A percentile compares a stretch with the other conserved stretches of the same genome.
Evolutionary conservation across 257 asterid genomes (phyloP).

Genomic region (Nicotiana sylvestris): DNA sequence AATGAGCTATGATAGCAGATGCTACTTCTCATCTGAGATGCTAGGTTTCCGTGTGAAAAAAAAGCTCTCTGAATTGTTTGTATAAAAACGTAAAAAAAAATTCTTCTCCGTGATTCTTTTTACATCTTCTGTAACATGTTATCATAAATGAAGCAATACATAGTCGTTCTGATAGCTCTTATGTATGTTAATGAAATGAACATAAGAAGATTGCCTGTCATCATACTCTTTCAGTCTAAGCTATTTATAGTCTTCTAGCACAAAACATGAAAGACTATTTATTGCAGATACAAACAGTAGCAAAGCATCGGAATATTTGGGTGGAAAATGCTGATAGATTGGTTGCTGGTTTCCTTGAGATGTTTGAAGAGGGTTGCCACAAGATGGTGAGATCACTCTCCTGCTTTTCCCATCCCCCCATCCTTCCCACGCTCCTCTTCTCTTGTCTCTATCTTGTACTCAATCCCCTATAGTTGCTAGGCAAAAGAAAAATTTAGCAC

Average conservation of each 20-base stretch:
- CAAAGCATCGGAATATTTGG: slow-evolving; percentile 48
- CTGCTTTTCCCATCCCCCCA: neutral
- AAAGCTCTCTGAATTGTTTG: neutral
- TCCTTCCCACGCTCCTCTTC: neutral
- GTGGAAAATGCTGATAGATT: slow-evolving; percentile 57
- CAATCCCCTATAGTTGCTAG: neutral
- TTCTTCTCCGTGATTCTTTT: neutral
- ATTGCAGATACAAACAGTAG: slow-evolving; percentile 52
- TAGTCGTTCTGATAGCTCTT: neutral
- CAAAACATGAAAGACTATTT: neutral
- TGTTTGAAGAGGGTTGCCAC: slow-evolving; percentile 59
- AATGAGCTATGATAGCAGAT: slow-evolving; percentile 3
- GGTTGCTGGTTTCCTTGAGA: slow-evolving; percentile 65
- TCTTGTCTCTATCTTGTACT: neutral
- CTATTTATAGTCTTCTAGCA: neutral
- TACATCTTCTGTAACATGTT: neutral
- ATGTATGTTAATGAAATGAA: neutral
- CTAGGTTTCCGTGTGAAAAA: neutral
- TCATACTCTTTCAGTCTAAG: neutral
- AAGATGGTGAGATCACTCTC: slow-evolving; percentile 28
- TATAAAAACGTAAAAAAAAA: neutral
- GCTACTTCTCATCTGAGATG: neutral
- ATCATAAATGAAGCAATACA: neutral
- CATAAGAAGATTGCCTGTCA: neutral
- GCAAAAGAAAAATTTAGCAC: neutral